Percentiles rank a stretch among this genome's conserved stretches.
phyloP scores from a whole-genome alignment of 306 rosid species.

The Potentilla sterilis region DNA sequence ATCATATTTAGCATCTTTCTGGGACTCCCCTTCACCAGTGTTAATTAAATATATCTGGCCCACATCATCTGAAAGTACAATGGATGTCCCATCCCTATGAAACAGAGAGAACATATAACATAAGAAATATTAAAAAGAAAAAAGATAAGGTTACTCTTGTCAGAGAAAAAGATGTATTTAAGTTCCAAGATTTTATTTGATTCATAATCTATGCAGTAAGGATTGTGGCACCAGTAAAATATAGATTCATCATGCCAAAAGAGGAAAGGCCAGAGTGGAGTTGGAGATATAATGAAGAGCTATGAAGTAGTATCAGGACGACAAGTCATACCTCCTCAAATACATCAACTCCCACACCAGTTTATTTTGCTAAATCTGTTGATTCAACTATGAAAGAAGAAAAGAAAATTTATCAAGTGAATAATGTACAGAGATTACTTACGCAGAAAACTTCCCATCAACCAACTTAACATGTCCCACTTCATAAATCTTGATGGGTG shows the following conservation, averaged over 20 bases:
- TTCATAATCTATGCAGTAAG: background rate
- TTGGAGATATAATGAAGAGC: background rate
- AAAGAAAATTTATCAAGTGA: slow-evolving; percentile 18
- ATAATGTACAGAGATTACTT: slow-evolving; percentile 39
- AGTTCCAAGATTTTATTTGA: background rate
- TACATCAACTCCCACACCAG: background rate
- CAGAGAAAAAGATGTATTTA: background rate
- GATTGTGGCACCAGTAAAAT: slow-evolving; percentile 1
- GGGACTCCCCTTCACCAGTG: slow-evolving; percentile 90
- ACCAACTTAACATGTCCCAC: slow-evolving; percentile 72
- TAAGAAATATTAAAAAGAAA: background rate
- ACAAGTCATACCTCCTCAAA: background rate
- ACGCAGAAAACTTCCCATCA: slow-evolving; percentile 94
- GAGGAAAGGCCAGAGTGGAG: background rate
- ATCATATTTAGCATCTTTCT: slow-evolving; percentile 79
- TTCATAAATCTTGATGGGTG: slow-evolving; percentile 63
- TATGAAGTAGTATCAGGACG: background rate
- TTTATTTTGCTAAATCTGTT: background rate
- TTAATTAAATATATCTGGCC: slow-evolving; percentile 83
- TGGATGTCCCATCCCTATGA: slow-evolving; percentile 86
- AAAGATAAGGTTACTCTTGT: background rate
- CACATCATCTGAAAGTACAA: slow-evolving; percentile 85
- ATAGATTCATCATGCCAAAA: background rate
- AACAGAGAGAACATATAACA: slow-evolving; percentile 15
- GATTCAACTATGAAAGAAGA: slow-evolving; percentile 11